Conservation (phyloP, 106 monocot genomes). For the Dendrobium huoshanense region DNA sequence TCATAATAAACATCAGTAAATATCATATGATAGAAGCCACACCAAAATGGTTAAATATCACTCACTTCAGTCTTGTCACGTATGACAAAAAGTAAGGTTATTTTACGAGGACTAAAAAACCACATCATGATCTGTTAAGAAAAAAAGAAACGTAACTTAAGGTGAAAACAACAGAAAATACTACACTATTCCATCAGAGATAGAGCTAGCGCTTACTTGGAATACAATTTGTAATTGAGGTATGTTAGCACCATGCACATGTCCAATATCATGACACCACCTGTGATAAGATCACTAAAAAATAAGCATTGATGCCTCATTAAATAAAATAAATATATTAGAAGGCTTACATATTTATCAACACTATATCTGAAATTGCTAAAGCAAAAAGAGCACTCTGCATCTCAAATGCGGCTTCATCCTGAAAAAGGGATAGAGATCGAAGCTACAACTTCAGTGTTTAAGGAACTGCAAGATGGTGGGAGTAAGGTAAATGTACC, state of each 20-base stretch:
- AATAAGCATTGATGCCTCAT: not conserved
- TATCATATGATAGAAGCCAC: not conserved
- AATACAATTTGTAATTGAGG: slow-evolving; percentile 96
- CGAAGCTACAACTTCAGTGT: not conserved
- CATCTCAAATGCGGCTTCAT: slow-evolving; percentile 99
- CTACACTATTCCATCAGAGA: not conserved
- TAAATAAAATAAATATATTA: slow-evolving; percentile 2
- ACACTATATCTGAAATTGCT: slow-evolving; percentile 90
- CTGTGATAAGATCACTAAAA: slow-evolving; percentile 21
- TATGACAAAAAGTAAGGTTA: slow-evolving; percentile 91
- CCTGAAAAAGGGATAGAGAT: slow-evolving; percentile 32
- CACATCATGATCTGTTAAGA: slow-evolving; percentile 84
- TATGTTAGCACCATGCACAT: slow-evolving; percentile 96
- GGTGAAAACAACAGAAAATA: slow-evolving; percentile 5
- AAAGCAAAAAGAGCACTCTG: slow-evolving; percentile 97
- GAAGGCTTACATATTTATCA: slow-evolving; percentile 85
- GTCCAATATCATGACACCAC: slow-evolving; percentile 99
- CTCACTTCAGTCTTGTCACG: slow-evolving; percentile 88
- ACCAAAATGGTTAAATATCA: not conserved
- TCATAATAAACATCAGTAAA: not conserved
- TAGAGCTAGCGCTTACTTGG: slow-evolving; percentile 45
- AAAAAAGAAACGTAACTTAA: slow-evolving; percentile 3
- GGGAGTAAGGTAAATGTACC: not conserved
- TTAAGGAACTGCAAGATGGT: not conserved
- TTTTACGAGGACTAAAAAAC: slow-evolving; percentile 92